These are phyloP conservation scores for Xanthoconium stramineum DNA, from an alignment of 768 basidiomycete species.

Conservation along the genomic window DNA sequence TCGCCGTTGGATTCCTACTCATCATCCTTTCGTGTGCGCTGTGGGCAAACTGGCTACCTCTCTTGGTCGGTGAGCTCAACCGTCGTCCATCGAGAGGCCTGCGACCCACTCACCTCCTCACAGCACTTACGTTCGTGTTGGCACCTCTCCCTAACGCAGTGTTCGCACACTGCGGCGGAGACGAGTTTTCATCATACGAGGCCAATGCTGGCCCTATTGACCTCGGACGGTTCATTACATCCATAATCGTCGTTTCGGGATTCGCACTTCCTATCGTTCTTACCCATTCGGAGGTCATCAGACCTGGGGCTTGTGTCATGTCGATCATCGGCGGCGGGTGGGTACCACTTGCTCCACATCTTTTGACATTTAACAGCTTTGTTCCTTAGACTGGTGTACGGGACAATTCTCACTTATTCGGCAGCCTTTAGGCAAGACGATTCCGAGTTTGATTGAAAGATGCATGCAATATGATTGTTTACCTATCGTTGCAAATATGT, in stretches of 20 bases:
- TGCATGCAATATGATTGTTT: neutral
- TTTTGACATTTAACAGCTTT: neutral
- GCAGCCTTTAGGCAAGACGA: slow-evolving; percentile 79
- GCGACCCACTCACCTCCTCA: neutral
- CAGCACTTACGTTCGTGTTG: slow-evolving; percentile 91
- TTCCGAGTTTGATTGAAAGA: slow-evolving; percentile 68
- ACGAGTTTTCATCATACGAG: slow-evolving; percentile 82
- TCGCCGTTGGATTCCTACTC: slow-evolving; percentile 95
- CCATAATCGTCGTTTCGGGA: slow-evolving; percentile 86
- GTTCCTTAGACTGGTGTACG: slow-evolving; percentile 68
- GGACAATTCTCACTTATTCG: slow-evolving; percentile 85
- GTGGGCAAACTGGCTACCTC: slow-evolving; percentile 94
- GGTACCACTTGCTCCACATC: slow-evolving; percentile 3
- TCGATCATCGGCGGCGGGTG: slow-evolving; percentile 91
- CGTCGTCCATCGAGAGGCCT: neutral
- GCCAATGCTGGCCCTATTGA: slow-evolving; percentile 72
- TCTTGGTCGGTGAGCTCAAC: slow-evolving; percentile 79
- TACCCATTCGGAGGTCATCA: slow-evolving; percentile 87
- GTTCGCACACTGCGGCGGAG: slow-evolving; percentile 88
- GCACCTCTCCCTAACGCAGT: slow-evolving; percentile 95
- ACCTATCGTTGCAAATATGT: slow-evolving; percentile 12
- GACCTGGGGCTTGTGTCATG: slow-evolving; percentile 85
- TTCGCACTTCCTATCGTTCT: slow-evolving; percentile 91
- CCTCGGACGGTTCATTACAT: slow-evolving; percentile 92
- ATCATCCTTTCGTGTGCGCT: slow-evolving; percentile 97